phyloP scores from a whole-genome alignment of 345 rosid species.

The Camelina laxa region DNA sequence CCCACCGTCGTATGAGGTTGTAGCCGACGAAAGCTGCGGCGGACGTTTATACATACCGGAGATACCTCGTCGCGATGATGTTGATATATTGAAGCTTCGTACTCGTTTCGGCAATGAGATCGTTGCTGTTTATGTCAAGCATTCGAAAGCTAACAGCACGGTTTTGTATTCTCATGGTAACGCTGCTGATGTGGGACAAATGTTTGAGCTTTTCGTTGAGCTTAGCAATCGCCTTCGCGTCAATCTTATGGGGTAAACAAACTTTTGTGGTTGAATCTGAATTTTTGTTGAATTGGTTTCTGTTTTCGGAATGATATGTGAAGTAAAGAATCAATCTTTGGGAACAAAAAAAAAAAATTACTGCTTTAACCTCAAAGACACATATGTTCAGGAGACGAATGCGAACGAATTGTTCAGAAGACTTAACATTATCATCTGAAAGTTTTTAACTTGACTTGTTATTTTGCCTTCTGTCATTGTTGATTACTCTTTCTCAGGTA shows the following conservation, averaged over 20 bases:
- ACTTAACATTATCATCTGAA: too few relatives aligned
- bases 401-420: too few relatives aligned
- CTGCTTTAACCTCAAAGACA: too few relatives aligned
- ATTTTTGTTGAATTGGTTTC: too few relatives aligned
- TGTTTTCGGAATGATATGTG: too few relatives aligned
- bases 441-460: too few relatives aligned
- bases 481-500: slow-evolving; percentile 53
- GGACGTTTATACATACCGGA: slow-evolving; percentile 62
- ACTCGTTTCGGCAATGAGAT: slow-evolving; percentile 80
- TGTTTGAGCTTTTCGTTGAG: slow-evolving; percentile 92
- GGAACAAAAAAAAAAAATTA: too few relatives aligned
- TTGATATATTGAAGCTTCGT: slow-evolving; percentile 75
- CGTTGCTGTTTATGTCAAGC: slow-evolving; percentile 77
- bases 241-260: slow-evolving; percentile 82
- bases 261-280: too few relatives aligned
- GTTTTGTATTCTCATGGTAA: slow-evolving; percentile 94
- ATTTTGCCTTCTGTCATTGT: too few relatives aligned
- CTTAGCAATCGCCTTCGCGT: slow-evolving; percentile 80
- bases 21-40: slow-evolving; percentile 51
- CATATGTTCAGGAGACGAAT: too few relatives aligned
- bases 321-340: too few relatives aligned
- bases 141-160: slow-evolving; percentile 74
- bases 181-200: slow-evolving; percentile 97
- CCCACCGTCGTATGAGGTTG: slow-evolving; percentile 78
- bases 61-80: slow-evolving; percentile 63